Evolutionary conservation across 495 filamentous ascomycete species (phyloP).

Genomic region (Penicillium cinerascens): DNA sequence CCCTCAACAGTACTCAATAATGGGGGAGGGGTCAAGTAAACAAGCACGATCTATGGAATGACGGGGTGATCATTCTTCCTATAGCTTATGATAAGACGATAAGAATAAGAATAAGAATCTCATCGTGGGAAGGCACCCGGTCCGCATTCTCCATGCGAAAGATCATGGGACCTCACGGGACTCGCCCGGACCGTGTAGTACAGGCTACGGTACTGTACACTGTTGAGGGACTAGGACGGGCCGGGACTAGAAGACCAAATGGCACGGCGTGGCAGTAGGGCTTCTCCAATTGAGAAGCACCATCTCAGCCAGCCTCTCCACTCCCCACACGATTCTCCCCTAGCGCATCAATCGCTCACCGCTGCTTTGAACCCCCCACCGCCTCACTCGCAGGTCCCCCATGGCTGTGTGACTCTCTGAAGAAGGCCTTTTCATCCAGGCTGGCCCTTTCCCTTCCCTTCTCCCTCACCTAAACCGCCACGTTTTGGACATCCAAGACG

Average conservation of each 20-base stretch:
- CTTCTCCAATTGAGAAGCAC: neutral
- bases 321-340: slow-evolving; percentile 24
- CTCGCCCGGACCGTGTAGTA: neutral
- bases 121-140: slow-evolving; percentile 1
- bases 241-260: neutral
- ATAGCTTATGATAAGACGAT: neutral
- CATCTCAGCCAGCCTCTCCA: slow-evolving; percentile 22
- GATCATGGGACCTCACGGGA: slow-evolving; percentile 8
- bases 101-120: slow-evolving; percentile 12
- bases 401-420: slow-evolving; percentile 26
- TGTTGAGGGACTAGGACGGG: neutral
- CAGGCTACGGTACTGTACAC: too few species aligned
- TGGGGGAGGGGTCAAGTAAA: neutral
- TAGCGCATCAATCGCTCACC: slow-evolving; percentile 46
- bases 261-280: slow-evolving; percentile 9
- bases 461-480: slow-evolving; percentile 3
- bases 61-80: neutral
- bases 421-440: slow-evolving; percentile 31
- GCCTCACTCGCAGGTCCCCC: slow-evolving; percentile 34
- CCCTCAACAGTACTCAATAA: slow-evolving; percentile 1
- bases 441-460: slow-evolving; percentile 20
- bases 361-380: slow-evolving; percentile 48
- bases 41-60: neutral
- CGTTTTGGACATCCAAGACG: slow-evolving; percentile 20
- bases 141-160: slow-evolving; percentile 6